Evolutionary conservation across 306 rosid species (phyloP).

Genomic region (Rubus idaeus): DNA sequence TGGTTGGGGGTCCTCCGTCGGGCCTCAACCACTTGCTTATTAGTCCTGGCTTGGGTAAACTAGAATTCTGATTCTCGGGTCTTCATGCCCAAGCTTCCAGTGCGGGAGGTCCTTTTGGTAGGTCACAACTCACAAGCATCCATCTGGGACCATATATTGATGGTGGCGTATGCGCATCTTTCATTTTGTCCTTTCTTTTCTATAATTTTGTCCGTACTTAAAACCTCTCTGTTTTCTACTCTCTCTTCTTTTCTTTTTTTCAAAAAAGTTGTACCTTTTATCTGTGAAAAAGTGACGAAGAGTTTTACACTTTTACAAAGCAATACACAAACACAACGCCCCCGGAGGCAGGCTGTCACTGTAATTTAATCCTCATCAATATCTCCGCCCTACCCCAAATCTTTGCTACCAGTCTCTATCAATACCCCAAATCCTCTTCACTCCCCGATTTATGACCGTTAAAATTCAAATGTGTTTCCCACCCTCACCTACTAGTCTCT

Average conservation of each 20-base stretch:
- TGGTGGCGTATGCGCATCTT: background rate
- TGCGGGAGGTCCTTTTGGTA: background rate
- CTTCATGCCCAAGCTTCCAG: background rate
- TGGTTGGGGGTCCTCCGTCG: background rate
- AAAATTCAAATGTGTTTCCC: slow-evolving; percentile 25
- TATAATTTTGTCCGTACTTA: background rate
- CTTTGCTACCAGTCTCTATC: background rate
- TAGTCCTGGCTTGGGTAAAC: background rate
- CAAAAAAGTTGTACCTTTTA: background rate
- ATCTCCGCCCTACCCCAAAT: background rate
- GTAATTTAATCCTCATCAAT: background rate
- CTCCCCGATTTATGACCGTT: slow-evolving; percentile 46
- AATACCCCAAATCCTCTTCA: background rate
- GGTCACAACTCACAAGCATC: background rate
- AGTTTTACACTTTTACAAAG: background rate
- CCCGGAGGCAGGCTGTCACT: background rate
- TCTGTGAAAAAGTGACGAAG: background rate
- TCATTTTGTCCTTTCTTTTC: background rate
- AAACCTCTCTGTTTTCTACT: background rate
- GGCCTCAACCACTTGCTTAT: background rate
- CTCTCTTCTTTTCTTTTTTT: background rate
- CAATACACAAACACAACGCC: too few species aligned
- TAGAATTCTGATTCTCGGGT: background rate
- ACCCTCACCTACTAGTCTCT: background rate
- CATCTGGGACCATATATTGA: background rate